Conservation (phyloP, 257 asterid genomes). For the Coffea canephora region DNA sequence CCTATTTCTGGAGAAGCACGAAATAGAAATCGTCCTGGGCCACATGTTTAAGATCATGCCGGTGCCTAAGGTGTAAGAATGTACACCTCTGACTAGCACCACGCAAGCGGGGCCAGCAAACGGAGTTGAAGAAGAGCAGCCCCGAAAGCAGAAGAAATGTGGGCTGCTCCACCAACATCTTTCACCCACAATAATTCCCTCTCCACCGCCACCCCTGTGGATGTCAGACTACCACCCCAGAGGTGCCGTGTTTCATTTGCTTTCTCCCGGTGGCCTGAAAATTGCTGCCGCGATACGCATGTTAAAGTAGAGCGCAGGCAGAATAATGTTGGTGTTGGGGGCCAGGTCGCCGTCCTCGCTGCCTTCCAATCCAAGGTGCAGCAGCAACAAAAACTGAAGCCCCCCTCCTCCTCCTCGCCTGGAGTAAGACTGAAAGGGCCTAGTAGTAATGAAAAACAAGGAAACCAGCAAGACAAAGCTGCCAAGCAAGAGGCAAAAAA, state of each 20-base stretch:
- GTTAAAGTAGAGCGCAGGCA: neutral
- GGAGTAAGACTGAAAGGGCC: neutral
- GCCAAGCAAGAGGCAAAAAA: neutral
- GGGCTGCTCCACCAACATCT: conserved; percentile 23
- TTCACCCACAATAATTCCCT: neutral
- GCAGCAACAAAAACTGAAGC: conserved; percentile 1
- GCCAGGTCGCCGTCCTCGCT: conserved; percentile 3
- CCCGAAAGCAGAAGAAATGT: neutral
- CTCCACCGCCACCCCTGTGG: conserved; percentile 17
- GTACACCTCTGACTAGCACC: no score
- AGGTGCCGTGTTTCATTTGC: conserved; percentile 12
- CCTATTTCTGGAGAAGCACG: no score
- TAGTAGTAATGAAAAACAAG: no score
- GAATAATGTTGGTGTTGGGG: neutral
- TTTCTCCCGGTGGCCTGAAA: neutral
- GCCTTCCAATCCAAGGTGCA: conserved; percentile 11
- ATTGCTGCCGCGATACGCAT: neutral
- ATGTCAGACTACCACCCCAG: conserved; percentile 6
- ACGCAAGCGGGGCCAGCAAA: no score
- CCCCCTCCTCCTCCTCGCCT: neutral
- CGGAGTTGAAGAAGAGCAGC: no score
- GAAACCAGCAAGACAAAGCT: neutral
- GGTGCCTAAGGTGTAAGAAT: no score
- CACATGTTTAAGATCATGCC: no score
- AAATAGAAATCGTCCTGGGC: no score